phyloP scores from a whole-genome alignment of 1,284 basidiomycete genomes.

The Mycena sp. region DNA sequence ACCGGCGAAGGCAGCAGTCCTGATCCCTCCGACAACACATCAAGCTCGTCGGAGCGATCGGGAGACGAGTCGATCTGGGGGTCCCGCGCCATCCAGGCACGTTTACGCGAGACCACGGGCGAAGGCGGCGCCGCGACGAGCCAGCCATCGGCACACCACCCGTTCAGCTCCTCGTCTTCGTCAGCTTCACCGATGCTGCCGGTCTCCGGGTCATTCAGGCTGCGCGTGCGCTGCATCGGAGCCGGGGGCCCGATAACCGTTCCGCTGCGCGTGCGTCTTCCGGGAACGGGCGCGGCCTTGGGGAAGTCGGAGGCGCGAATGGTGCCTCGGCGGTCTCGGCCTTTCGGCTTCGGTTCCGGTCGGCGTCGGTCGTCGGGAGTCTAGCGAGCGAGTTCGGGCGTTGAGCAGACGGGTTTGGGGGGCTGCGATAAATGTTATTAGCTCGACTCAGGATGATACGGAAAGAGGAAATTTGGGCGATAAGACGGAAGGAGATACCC shows the following conservation, averaged over 20 bases:
- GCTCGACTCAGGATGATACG: neutral
- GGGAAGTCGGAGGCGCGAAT: conserved; percentile 57
- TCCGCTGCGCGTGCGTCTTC: conserved; percentile 46
- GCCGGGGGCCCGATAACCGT: conserved; percentile 18
- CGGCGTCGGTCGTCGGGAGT: conserved; percentile 29
- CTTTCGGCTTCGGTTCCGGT: conserved; percentile 23
- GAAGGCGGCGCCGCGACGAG: conserved; percentile 45
- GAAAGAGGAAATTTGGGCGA: neutral
- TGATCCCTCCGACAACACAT: conserved; percentile 5
- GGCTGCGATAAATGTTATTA: neutral
- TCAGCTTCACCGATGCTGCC: conserved; percentile 19
- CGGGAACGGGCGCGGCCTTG: conserved; percentile 20
- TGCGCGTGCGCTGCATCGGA: neutral
- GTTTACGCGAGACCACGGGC: conserved; percentile 36
- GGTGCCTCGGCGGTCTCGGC: conserved; percentile 56
- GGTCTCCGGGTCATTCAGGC: neutral
- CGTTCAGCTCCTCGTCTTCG: conserved; percentile 31
- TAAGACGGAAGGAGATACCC: conserved; percentile 5
- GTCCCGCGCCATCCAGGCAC: neutral
- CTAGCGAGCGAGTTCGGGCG: conserved; percentile 29
- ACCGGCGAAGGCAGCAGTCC: conserved; percentile 22
- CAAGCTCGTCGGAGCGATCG: conserved; percentile 4
- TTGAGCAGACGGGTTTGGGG: conserved; percentile 21
- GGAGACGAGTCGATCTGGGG: neutral
- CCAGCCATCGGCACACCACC: conserved; percentile 40